Conservation (phyloP, 768 basidiomycete genomes). For the Mycena leptocephala region DNA sequence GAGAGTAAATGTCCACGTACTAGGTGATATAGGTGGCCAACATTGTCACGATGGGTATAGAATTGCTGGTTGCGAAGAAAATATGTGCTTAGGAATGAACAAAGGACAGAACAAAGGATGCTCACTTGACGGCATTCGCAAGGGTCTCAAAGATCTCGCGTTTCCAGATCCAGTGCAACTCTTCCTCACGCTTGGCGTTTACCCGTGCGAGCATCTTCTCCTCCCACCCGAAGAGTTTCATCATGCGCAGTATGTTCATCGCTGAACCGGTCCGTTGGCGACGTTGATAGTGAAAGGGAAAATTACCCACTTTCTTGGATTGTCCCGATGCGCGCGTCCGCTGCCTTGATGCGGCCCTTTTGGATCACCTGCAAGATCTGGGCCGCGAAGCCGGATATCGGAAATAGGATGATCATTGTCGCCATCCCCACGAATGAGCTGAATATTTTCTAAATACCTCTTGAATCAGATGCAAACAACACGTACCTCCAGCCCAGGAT, state of each 20-base stretch:
- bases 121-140: slow-evolving; percentile 62
- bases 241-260: slow-evolving; percentile 62
- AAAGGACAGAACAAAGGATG: not conserved
- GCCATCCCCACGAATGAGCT: slow-evolving; percentile 63
- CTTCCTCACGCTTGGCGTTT: slow-evolving; percentile 72
- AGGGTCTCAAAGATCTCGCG: slow-evolving; percentile 68
- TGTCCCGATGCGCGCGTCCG: slow-evolving; percentile 61
- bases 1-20: not conserved
- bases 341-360: slow-evolving; percentile 30
- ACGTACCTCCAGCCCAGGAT: slow-evolving; percentile 50
- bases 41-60: slow-evolving; percentile 79
- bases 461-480: not conserved
- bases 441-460: not conserved
- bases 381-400: slow-evolving; percentile 61
- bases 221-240: slow-evolving; percentile 81
- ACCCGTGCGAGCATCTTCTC: slow-evolving; percentile 70
- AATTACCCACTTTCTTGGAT: slow-evolving; percentile 60
- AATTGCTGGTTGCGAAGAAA: slow-evolving; percentile 53
- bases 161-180: slow-evolving; percentile 70
- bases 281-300: slow-evolving; percentile 26
- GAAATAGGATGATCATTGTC: slow-evolving; percentile 58
- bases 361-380: slow-evolving; percentile 47
- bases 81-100: not conserved
- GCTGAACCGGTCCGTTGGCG: slow-evolving; percentile 36
- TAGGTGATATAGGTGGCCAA: slow-evolving; percentile 72